Base-by-base conservation (phyloP, 805 yeast genomes). In the Torulaspora gathmanii region DNA sequence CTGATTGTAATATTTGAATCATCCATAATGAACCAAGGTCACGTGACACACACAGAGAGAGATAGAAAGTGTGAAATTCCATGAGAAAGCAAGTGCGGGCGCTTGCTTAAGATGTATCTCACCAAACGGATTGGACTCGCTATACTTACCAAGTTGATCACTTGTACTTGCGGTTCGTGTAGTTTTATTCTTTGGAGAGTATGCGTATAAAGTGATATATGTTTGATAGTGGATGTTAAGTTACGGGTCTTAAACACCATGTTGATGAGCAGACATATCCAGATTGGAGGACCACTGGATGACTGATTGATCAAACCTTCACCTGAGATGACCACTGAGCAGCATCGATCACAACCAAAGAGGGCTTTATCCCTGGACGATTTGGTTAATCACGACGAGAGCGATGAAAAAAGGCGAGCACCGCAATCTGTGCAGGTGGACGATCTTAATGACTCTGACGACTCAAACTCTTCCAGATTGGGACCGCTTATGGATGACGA, bases 341-440 rank as follows among this genome's bases (percentile, higher is more conserved):
- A 44, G 29, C 50, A 45, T 13, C 52, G 47, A 39, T 53, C 53
- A 12, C 44, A 33, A 16, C 46, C 55, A 5, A 63, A 60, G 33
- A 57, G 68, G 28, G 67, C 65, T 5, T 45, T 66, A 25, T 64
- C 70, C 1, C 38, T 66, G 35, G 66, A 61, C 37, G 68, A 66
- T 43, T 40, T 66, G 43, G 69, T 66, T 13, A 64, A 66, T 45
- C 68, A 65, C 47, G 69, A 65, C 38, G 61, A 58, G 23, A 51
- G 41, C 29, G 63, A 57, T 16, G 52, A 49, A 13, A 53, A 56
- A 47, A 36, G 55, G 22, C 56, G 53, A 11, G 28, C 33, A 15
- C 46, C 49, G 22, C 35, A 42, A 8, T 15, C 42, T 12, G 45
- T 46, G 35, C 35, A 25, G 36, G 37, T 42, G 28, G 42, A 28